phyloP scores from a whole-genome alignment of 495 filamentous ascomycete species.

The Aspergillus sclerotioniger region DNA sequence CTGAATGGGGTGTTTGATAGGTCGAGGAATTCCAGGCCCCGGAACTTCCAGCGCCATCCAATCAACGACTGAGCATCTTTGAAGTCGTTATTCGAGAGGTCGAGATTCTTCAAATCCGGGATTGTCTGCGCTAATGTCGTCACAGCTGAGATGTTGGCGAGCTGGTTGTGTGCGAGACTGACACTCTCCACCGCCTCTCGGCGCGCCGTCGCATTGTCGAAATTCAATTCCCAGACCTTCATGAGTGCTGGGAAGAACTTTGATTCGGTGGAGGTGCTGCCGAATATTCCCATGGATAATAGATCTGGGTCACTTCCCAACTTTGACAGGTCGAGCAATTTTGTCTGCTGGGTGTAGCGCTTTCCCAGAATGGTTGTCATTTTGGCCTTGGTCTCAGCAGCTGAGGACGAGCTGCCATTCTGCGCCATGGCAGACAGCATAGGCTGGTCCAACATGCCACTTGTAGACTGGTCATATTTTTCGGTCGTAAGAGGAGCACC shows the following conservation, averaged over 20 bases:
- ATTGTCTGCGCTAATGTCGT: constrained; percentile 71
- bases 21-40: constrained; percentile 72
- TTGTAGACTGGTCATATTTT: constrained; percentile 27
- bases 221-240: constrained; percentile 71
- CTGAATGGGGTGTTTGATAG: constrained; percentile 73
- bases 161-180: constrained; percentile 71
- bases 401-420: constrained; percentile 30
- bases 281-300: constrained; percentile 70
- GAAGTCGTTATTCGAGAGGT: constrained; percentile 78
- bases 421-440: constrained; percentile 17
- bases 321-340: constrained; percentile 76
- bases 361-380: constrained; percentile 60
- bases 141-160: constrained; percentile 66
- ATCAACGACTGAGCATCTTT: constrained; percentile 54
- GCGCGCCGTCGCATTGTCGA: constrained; percentile 62
- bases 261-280: constrained; percentile 62
- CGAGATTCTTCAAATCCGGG: constrained; percentile 78
- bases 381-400: constrained; percentile 44
- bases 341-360: constrained; percentile 67
- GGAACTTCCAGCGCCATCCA: constrained; percentile 75
- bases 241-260: constrained; percentile 91
- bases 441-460: constrained; percentile 25
- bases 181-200: constrained; percentile 72
- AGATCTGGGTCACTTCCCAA: constrained; percentile 68
- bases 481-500: constrained; percentile 58